These are phyloP conservation scores for Aspergillus phoenicis DNA, from an alignment of 2,329 filamentous ascomycete species.

Conservation along the genomic window DNA sequence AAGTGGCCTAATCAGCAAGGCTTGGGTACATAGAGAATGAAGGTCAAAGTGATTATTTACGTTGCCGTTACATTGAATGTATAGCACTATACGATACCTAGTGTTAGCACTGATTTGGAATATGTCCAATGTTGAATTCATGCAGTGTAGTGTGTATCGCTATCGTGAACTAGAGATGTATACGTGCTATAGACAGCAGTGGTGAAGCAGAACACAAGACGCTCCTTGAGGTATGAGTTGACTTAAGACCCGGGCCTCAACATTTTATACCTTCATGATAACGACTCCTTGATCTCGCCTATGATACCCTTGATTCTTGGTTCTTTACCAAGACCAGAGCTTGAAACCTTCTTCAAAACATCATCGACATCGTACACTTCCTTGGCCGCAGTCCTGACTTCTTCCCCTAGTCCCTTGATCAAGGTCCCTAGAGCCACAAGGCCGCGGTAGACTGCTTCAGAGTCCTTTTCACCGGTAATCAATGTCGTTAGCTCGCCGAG, in stretches of 20 bases:
- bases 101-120: background rate
- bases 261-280: conserved; percentile 16
- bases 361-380: conserved; percentile 58
- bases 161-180: conserved; percentile 18
- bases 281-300: conserved; percentile 59
- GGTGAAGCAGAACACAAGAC: background rate
- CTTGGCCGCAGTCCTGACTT: conserved; percentile 60
- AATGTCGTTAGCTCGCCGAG: conserved; percentile 65
- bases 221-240: background rate
- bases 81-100: background rate
- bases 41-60: background rate
- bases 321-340: conserved; percentile 56
- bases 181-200: conserved; percentile 7
- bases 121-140: background rate
- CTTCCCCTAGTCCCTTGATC: conserved; percentile 59
- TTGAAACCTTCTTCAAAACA: conserved; percentile 52
- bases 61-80: background rate
- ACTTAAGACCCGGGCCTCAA: background rate
- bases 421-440: conserved; percentile 83
- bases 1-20: background rate
- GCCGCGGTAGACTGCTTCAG: conserved; percentile 79
- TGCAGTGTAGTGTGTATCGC: conserved; percentile 13
- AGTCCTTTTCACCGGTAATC: conserved; percentile 68
- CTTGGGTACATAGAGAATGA: background rate
- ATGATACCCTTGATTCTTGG: conserved; percentile 63